Evolutionary conservation across 2,329 filamentous ascomycete genomes (phyloP).

Genomic region (Penicillium sp.): DNA sequence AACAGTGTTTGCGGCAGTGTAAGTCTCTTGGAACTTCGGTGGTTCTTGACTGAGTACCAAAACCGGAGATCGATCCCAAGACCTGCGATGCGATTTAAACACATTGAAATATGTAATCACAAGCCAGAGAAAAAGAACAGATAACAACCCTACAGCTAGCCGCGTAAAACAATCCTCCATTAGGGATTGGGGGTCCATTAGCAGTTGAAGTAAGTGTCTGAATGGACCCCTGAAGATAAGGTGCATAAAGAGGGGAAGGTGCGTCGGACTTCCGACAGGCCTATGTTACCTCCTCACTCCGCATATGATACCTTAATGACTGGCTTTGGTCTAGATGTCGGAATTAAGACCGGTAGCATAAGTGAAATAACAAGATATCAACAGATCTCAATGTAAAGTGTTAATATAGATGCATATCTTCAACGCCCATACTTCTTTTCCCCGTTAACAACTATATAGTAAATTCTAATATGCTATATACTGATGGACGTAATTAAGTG

Average conservation of each 20-base stretch:
- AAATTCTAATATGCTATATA: too few species aligned
- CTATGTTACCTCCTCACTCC: background rate
- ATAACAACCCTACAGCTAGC: background rate
- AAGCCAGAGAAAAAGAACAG: background rate
- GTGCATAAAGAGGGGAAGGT: background rate
- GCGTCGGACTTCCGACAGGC: background rate
- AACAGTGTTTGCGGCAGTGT: background rate
- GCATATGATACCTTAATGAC: too few species aligned
- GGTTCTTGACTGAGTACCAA: background rate
- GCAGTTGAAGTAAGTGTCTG: background rate
- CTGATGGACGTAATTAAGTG: too few species aligned
- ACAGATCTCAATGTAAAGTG: too few species aligned
- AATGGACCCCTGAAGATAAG: background rate
- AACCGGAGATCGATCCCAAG: background rate
- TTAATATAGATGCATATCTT: too few species aligned
- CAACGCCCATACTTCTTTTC: too few species aligned
- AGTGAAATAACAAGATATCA: too few species aligned
- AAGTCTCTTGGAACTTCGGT: background rate
- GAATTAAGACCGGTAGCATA: too few species aligned
- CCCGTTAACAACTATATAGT: too few species aligned
- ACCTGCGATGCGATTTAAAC: background rate
- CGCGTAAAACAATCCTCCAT: background rate
- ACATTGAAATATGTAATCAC: background rate
- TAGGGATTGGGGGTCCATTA: background rate
- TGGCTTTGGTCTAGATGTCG: too few species aligned